Conservation (phyloP, 148 eudicot genomes). For the Vaccinium darrowii region DNA sequence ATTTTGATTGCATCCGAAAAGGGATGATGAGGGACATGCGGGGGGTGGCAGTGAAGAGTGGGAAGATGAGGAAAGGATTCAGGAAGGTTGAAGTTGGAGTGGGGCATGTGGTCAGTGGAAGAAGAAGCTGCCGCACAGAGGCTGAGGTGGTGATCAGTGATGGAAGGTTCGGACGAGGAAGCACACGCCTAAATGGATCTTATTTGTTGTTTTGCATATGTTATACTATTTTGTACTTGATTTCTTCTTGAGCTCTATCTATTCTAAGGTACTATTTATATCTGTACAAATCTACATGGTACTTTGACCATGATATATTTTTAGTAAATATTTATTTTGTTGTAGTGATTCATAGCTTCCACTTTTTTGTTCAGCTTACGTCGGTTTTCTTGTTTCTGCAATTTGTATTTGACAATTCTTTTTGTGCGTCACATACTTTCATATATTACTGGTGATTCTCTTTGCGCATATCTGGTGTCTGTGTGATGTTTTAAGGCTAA, state of each 20-base stretch:
- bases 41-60: too few species aligned
- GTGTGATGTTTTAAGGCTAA: slow-evolving; percentile 6
- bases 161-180: neutral
- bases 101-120: neutral
- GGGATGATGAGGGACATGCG: too few species aligned
- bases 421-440: neutral
- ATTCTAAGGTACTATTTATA: neutral
- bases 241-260: slow-evolving; percentile 1
- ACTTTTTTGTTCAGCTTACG: neutral
- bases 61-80: too few species aligned
- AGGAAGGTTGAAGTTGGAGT: too few species aligned
- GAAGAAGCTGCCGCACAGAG: neutral
- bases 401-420: neutral
- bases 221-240: too few species aligned
- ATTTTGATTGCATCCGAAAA: neutral
- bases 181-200: neutral
- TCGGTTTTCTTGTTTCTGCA: neutral
- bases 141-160: neutral
- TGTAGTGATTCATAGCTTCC: neutral
- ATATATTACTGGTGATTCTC: neutral
- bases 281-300: neutral
- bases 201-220: neutral
- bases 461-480: neutral
- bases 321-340: neutral
- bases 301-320: neutral